Conservation (phyloP, 306 rosid genomes). For the Arachis stenosperma region DNA sequence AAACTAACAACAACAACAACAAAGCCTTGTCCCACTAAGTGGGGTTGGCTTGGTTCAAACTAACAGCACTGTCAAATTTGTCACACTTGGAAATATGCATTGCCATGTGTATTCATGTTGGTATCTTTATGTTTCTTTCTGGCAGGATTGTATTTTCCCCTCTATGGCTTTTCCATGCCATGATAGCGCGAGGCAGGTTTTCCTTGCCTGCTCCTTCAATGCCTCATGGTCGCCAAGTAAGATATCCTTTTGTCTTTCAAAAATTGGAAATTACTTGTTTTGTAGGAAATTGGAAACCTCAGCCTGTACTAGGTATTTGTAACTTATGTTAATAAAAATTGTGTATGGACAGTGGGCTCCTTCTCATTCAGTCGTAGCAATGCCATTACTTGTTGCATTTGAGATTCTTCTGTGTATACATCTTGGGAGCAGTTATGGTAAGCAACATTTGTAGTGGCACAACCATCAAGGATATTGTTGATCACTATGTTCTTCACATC, state of each 20-base stretch:
- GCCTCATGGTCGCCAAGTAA: conserved; percentile 86
- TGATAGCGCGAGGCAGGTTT: conserved; percentile 84
- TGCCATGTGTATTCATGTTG: conserved; percentile 11
- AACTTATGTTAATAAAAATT: conserved; percentile 33
- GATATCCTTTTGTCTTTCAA: conserved; percentile 31
- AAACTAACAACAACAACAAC: too few species aligned
- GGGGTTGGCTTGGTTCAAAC: conserved; percentile 15
- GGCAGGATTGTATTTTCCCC: conserved; percentile 74
- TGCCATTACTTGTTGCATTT: conserved; percentile 87
- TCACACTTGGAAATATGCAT: conserved; percentile 1
- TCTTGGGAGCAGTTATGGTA: conserved; percentile 73
- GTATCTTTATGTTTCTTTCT: conserved; percentile 19
- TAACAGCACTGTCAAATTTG: conserved; percentile 12
- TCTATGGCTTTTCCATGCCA: conserved; percentile 80
- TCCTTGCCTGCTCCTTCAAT: conserved; percentile 89
- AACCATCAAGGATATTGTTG: conserved; percentile 21
- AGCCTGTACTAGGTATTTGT: conserved; percentile 19
- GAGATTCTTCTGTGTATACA: conserved; percentile 87
- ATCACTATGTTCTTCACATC: conserved; percentile 2
- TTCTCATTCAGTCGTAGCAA: conserved; percentile 78
- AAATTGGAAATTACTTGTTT: conserved; percentile 25
- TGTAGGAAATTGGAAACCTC: conserved; percentile 18
- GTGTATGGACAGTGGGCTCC: conserved; percentile 91
- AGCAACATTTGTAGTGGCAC: conserved; percentile 30
- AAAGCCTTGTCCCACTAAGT: too few species aligned